Evolutionary conservation across 192 early-diverging fungal genomes (phyloP), one percentile per base, ranked within the genome.

Genomic region (Linnemannia exigua): DNA sequence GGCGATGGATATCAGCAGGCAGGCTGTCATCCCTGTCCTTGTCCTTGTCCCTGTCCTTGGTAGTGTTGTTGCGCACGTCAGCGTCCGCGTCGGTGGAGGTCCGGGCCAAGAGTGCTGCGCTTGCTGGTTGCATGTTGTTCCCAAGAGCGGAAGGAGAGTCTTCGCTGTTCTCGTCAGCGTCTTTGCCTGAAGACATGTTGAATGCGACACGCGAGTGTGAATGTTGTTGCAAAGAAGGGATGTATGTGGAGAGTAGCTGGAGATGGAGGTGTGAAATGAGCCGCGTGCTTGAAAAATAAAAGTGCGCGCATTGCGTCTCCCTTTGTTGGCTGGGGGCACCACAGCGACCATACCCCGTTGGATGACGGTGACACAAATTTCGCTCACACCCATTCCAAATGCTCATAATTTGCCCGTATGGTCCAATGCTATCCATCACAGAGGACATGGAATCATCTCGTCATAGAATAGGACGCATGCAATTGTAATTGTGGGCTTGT

Each of bases 321-420:
- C 22, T 25, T 61, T 28, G 22, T 58, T 1, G 51, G 51, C 22
- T 58, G 50, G 47, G 5, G 50, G 52, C 20, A 54, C 19, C 52
- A 7, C 52, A n/a, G n/a, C n/a, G n/a, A n/a, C n/a, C n/a, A n/a
- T n/a, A n/a, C 19, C 19, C 22, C 52, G 58, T 14, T 9, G 25
- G 58, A 63, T 63, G 28, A 63, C 58, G 28, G 58, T 63, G 58
- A 63, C 58, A 63, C 58, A 31, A 63, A 63, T 63, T 63, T 63
- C 28, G 9, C 9, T 44, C 41, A n/a, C n/a, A n/a, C 9, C 9
- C 41, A 44, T 44, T 44, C 41, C 48, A 63, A 31, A 22, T 17
- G 58, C 28, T 31, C 58, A 63, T n/a, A 2, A 20, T 31, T 31
- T 63, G 14, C 12, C 28, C 28, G 58, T 25, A 63, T 63, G 28